Evolutionary conservation across 129 eudicot genomes (phyloP).

Genomic region (Escallonia rubra): DNA sequence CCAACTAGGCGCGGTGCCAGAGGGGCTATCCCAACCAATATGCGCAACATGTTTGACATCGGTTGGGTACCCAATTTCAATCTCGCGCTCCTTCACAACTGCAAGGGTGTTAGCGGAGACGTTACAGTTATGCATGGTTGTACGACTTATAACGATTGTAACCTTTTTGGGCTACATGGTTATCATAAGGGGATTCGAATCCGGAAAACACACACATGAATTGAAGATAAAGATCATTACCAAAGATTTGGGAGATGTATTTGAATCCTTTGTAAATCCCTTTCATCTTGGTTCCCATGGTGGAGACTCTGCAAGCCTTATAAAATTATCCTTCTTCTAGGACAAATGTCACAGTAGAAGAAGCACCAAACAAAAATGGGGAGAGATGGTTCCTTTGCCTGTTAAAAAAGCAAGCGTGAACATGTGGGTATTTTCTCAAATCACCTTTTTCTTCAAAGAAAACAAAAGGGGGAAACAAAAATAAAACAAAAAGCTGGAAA

Average conservation of each 20-base stretch:
- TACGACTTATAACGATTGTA: background rate
- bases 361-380: conserved; percentile 9
- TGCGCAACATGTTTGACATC: conserved; percentile 97
- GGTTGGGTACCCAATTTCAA: conserved; percentile 86
- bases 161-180: background rate
- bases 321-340: conserved; percentile 21
- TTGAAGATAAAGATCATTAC: conserved; percentile 23
- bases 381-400: conserved; percentile 32
- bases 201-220: background rate
- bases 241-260: conserved; percentile 72
- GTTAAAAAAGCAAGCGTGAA: conserved; percentile 15
- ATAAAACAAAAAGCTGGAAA: conserved; percentile 6
- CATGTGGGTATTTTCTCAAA: background rate
- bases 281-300: conserved; percentile 72
- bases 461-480: conserved; percentile 1
- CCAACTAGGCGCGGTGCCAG: conserved; percentile 90
- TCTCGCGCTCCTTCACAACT: conserved; percentile 77
- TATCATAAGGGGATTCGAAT: background rate
- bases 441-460: background rate
- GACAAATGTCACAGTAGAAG: conserved; percentile 10
- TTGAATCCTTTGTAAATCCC: conserved; percentile 77
- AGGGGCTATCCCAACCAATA: conserved; percentile 87
- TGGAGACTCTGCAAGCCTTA: conserved; percentile 6
- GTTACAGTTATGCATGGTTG: background rate
- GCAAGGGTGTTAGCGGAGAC: conserved; percentile 1